Conservation (phyloP, 208 protist genomes). For the Crithidia thermophila region DNA sequence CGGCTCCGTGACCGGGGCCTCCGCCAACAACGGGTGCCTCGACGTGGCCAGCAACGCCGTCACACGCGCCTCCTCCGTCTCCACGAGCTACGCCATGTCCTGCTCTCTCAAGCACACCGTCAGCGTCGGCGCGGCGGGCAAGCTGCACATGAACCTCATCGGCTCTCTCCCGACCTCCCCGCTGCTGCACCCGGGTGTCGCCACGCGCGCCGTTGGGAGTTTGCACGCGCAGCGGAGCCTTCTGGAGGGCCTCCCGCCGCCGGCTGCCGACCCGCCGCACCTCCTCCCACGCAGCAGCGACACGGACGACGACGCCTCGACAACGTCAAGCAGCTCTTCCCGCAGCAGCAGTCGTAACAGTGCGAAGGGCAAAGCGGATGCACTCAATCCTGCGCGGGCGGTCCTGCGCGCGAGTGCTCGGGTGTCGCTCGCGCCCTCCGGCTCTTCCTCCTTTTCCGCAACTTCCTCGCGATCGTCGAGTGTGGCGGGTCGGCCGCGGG, state of each 20-base stretch:
- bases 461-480: neutral
- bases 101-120: constrained; percentile 35
- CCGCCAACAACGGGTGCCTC: neutral
- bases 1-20: neutral
- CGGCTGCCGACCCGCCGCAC: neutral
- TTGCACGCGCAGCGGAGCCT: neutral
- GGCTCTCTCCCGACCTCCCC: constrained; percentile 21
- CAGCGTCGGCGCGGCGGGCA: constrained; percentile 21
- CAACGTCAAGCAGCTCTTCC: constrained; percentile 6
- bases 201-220: neutral
- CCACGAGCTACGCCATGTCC: constrained; percentile 16
- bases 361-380: too few species aligned
- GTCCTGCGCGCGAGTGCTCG: too few species aligned
- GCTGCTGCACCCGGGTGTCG: neutral
- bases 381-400: too few species aligned
- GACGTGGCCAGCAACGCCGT: neutral
- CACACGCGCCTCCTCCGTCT: constrained; percentile 17
- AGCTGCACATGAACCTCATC: constrained; percentile 33
- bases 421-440: neutral
- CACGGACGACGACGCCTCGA: neutral
- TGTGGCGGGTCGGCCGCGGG: neutral
- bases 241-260: constrained; percentile 1
- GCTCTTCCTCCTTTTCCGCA: neutral
- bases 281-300: neutral
- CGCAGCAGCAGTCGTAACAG: constrained; percentile 7